These are phyloP conservation scores for Amanita pallidorosea DNA, from an alignment of 768 basidiomycete genomes.

Conservation along the genomic window DNA sequence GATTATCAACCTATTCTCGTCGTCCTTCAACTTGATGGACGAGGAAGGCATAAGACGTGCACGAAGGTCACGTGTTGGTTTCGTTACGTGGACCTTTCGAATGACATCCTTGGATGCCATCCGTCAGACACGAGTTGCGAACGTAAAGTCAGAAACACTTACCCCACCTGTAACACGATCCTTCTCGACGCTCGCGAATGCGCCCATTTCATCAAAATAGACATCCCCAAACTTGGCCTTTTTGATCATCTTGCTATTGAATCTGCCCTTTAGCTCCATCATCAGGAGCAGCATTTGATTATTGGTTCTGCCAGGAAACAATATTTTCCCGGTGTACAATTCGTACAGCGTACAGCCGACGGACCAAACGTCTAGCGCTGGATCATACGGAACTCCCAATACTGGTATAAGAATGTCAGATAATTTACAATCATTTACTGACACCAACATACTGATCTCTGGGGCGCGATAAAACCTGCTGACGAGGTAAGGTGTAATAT, in stretches of 20 bases:
- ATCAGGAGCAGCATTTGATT: constrained; percentile 96
- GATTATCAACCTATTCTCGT: constrained; percentile 69
- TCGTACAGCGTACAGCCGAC: constrained; percentile 97
- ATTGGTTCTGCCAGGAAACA: constrained; percentile 93
- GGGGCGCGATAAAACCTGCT: constrained; percentile 97
- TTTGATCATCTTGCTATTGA: constrained; percentile 91
- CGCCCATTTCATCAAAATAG: constrained; percentile 91
- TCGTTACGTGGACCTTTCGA: constrained; percentile 73
- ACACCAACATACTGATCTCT: constrained; percentile 74
- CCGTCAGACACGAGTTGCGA: background rate
- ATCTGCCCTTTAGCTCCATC: constrained; percentile 96
- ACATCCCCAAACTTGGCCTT: constrained; percentile 85
- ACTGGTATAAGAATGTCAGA: constrained; percentile 35
- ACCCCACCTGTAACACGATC: constrained; percentile 80
- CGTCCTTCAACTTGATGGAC: constrained; percentile 74
- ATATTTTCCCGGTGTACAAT: constrained; percentile 91
- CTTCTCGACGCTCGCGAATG: constrained; percentile 74
- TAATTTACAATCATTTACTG: background rate
- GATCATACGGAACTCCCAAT: constrained; percentile 91
- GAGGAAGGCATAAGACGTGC: constrained; percentile 74
- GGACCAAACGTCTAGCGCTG: constrained; percentile 92
- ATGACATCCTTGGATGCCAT: constrained; percentile 56
- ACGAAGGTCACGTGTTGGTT: constrained; percentile 73
- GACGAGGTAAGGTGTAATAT: constrained; percentile 96
- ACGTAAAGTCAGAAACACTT: constrained; percentile 21